Evolutionary conservation across 352 stramenopile species (phyloP), one percentile per base, ranked within the genome.

Genomic region (Thraustochytrium striatum): DNA sequence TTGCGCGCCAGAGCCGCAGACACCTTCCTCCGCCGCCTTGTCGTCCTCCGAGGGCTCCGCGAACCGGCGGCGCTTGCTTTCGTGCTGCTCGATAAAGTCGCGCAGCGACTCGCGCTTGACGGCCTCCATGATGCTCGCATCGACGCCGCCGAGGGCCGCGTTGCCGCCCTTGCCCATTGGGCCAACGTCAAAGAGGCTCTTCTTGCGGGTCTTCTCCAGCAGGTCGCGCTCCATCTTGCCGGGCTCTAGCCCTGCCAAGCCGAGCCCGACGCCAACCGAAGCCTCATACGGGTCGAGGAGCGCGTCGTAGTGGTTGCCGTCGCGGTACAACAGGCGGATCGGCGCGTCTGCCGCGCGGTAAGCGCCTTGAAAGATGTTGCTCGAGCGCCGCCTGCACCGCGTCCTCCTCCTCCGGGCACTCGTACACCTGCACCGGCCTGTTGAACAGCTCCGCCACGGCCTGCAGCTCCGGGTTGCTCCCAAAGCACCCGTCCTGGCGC

Each of bases 401-500:
- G 41, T 70, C 59, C 11, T 52, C n/a, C n/a, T 61, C 58, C 21
- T 1, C 58, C 1, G 25, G 25, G 8, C 16, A 43, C 0, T 52
- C 35, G 41, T 52, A 97, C 43, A 97, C 90, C 83, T 97, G 87
- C 0, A 91, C 90, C 1, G 90, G 86, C 33, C 92, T 89, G 62
- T 96, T 88, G 81, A 97, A 97, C 3, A 98, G 82, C 84, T 98
- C 95, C 52, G 87, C 95, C 62, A 97, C 91, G 33, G 94, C 89
- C 81, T 98, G 94, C 41, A 98, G 91, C 87, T 98, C 95, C 1
- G 92, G 89, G 81, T 98, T 94, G 79, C 97, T 95, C 9, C 93
- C 95, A 87, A 95, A 96, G 3, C 97, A 91, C 50, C 92, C 93
- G 61, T 91, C 83, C 25, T 87, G 86, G 3, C 92, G 88, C 82